Evolutionary conservation across 805 yeast genomes (phyloP).

Genomic region (Nakazawaea holstii): DNA sequence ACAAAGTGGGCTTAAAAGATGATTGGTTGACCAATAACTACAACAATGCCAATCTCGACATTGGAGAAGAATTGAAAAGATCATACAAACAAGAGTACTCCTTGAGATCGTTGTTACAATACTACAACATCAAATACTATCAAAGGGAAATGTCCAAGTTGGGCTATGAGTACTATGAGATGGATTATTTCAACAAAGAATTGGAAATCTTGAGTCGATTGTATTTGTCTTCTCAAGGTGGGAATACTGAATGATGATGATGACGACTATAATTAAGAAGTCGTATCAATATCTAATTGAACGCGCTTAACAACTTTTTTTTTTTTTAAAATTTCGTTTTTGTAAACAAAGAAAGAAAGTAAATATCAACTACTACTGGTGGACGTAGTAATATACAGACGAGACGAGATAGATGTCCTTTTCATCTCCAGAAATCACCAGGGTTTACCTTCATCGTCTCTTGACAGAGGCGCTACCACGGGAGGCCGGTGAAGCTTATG

Average conservation of each 20-base stretch:
- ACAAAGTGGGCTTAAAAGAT: conserved; percentile 68
- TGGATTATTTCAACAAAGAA: conserved; percentile 38
- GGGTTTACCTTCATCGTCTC: conserved; percentile 28
- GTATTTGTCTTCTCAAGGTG: background rate
- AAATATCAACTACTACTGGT: background rate
- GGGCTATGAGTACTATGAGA: conserved; percentile 43
- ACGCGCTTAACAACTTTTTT: too few relatives aligned
- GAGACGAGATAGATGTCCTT: background rate
- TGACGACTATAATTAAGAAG: background rate
- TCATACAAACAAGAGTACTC: conserved; percentile 86
- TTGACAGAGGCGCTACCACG: conserved; percentile 31
- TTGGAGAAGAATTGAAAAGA: conserved; percentile 67
- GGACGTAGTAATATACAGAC: too few relatives aligned
- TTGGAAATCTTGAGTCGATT: conserved; percentile 21
- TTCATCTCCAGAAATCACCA: conserved; percentile 20
- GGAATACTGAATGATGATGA: background rate
- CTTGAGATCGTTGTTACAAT: conserved; percentile 69
- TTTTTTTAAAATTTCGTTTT: background rate
- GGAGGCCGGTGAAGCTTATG: conserved; percentile 31
- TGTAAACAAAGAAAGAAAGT: background rate
- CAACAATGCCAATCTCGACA: conserved; percentile 65
- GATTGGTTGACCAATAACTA: conserved; percentile 90
- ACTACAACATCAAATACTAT: conserved; percentile 63
- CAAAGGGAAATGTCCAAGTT: conserved; percentile 44
- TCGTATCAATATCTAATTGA: background rate